phyloP scores from a whole-genome alignment of 2,329 filamentous ascomycete species.

The Ophiostoma quercus region DNA sequence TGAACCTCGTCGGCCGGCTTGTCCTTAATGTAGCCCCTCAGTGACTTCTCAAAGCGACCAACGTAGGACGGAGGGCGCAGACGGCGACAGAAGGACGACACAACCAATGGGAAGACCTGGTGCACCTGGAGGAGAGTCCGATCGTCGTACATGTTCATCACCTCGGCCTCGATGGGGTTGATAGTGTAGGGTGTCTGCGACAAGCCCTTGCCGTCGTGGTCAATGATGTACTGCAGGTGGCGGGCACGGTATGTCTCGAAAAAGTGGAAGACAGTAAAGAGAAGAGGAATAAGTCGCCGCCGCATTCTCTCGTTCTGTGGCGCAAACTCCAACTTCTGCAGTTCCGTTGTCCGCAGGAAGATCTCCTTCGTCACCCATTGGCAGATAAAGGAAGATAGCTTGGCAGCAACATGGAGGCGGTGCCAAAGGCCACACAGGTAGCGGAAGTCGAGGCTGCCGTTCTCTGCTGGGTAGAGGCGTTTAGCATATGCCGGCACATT shows the following conservation, averaged over 20 bases:
- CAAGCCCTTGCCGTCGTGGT: conserved; percentile 49
- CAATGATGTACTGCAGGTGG: conserved; percentile 52
- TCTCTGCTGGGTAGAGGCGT: conserved; percentile 53
- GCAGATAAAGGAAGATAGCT: conserved; percentile 57
- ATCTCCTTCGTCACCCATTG: conserved; percentile 62
- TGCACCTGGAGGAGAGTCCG: conserved; percentile 58
- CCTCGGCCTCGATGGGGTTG: conserved; percentile 57
- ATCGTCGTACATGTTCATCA: conserved; percentile 62
- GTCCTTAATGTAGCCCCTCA: conserved; percentile 60
- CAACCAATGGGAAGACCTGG: conserved; percentile 58
- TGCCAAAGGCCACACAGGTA: conserved; percentile 62
- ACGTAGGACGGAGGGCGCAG: conserved; percentile 60
- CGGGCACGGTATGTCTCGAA: conserved; percentile 60
- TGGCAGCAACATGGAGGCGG: conserved; percentile 58
- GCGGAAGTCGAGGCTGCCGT: conserved; percentile 49
- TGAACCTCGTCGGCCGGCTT: conserved; percentile 59
- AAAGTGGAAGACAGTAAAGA: conserved; percentile 64
- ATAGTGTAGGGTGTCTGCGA: conserved; percentile 50
- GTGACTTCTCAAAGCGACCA: conserved; percentile 55
- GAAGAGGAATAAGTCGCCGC: conserved; percentile 55
- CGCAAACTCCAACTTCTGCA: conserved; percentile 52
- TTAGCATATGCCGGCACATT: conserved; percentile 57
- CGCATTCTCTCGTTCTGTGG: conserved; percentile 60
- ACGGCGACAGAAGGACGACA: conserved; percentile 59
- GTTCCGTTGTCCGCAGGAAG: conserved; percentile 53